A percentile compares a stretch with the other conserved stretches of the same genome.
Evolutionary conservation across 805 yeast species (phyloP).

Genomic region (Candida ulmi): DNA sequence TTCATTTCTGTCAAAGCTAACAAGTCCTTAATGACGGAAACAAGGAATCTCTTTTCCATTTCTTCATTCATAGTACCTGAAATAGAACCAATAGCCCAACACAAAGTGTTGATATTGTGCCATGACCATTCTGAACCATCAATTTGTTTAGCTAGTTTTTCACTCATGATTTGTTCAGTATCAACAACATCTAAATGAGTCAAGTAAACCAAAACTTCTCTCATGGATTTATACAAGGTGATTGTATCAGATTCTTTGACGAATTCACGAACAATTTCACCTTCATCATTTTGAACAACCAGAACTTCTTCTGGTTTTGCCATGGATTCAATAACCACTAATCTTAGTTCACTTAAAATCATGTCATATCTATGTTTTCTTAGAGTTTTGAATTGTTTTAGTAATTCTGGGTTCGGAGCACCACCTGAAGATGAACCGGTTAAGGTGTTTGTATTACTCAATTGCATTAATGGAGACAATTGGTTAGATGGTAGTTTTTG

Average conservation of each 20-base stretch:
- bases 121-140: slow-evolving; percentile 99
- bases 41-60: slow-evolving; percentile 91
- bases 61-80: slow-evolving; percentile 99
- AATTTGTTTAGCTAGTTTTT: slow-evolving; percentile 84
- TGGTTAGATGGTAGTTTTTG: slow-evolving; percentile 72
- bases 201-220: slow-evolving; percentile 90
- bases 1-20: slow-evolving; percentile 91
- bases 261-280: slow-evolving; percentile 96
- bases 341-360: slow-evolving; percentile 74
- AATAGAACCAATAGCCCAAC: slow-evolving; percentile 99
- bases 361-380: slow-evolving; percentile 82
- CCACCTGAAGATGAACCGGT: slow-evolving; percentile 53
- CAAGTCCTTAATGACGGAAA: slow-evolving; percentile 87
- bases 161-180: slow-evolving; percentile 90
- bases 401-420: slow-evolving; percentile 76
- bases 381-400: slow-evolving; percentile 74
- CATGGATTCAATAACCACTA: slow-evolving; percentile 96
- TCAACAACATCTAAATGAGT: slow-evolving; percentile 91
- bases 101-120: slow-evolving; percentile 93
- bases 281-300: slow-evolving; percentile 96
- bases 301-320: slow-evolving; percentile 98
- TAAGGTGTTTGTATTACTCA: slow-evolving; percentile 36
- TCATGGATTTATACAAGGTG: slow-evolving; percentile 88
- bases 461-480: slow-evolving; percentile 70
- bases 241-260: slow-evolving; percentile 97